phyloP scores from a whole-genome alignment of 2,329 filamentous ascomycete species.

The Sarocladium strictum region DNA sequence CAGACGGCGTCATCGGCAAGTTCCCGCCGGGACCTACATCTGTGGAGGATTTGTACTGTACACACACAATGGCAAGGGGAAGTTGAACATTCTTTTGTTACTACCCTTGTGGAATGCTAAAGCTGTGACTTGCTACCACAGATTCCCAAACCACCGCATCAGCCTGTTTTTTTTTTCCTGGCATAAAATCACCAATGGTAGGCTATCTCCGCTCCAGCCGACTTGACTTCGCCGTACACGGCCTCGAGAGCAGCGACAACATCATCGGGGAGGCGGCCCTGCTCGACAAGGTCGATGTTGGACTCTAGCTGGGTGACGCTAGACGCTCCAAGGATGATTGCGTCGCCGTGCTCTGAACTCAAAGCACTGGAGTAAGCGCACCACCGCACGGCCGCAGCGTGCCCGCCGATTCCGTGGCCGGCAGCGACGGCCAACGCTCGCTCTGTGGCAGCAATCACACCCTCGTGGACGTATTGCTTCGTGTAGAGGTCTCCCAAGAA shows the following conservation, averaged over 20 bases:
- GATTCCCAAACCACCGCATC: too few species aligned
- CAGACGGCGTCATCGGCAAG: too few species aligned
- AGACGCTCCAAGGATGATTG: slow-evolving; percentile 28
- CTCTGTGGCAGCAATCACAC: slow-evolving; percentile 21
- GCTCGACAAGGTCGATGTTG: slow-evolving; percentile 28
- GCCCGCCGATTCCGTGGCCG: slow-evolving; percentile 29
- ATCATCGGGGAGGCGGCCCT: slow-evolving; percentile 33
- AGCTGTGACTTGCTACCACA: too few species aligned
- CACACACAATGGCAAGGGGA: too few species aligned
- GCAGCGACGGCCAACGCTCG: slow-evolving; percentile 19
- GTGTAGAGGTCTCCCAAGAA: slow-evolving; percentile 19
- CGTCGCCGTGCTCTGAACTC: slow-evolving; percentile 24
- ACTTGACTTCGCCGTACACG: slow-evolving; percentile 9
- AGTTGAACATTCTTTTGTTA: too few species aligned
- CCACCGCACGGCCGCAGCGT: slow-evolving; percentile 37
- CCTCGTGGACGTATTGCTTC: slow-evolving; percentile 20
- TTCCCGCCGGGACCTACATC: too few species aligned
- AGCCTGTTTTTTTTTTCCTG: too few species aligned
- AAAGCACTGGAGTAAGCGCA: slow-evolving; percentile 29
- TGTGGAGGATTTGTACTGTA: too few species aligned
- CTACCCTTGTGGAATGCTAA: too few species aligned
- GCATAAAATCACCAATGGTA: not conserved
- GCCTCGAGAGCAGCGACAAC: slow-evolving; percentile 20
- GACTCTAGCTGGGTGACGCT: slow-evolving; percentile 27
- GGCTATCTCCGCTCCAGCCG: not conserved